Conservation (phyloP, 1,139 yeast species). For the Pichia sp. region DNA sequence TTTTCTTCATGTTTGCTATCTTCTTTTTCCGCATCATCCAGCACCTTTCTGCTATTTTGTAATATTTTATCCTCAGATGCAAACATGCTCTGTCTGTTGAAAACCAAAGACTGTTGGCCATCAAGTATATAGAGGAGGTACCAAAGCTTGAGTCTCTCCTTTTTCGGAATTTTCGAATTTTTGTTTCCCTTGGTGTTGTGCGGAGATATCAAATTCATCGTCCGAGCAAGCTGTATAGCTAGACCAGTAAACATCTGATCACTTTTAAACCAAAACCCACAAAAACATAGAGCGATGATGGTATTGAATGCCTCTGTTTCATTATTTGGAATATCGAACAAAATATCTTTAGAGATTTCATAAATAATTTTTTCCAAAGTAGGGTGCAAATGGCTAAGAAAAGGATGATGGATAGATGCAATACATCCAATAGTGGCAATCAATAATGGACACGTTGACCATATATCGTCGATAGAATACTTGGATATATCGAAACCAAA, state of each 20-base stretch:
- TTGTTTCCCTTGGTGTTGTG: background rate
- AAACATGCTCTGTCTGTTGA: conserved; percentile 54
- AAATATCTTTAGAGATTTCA: conserved; percentile 42
- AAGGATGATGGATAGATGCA: conserved; percentile 59
- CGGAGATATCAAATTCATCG: conserved; percentile 42
- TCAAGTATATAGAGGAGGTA: conserved; percentile 63
- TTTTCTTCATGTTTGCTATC: background rate
- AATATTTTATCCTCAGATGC: conserved; percentile 43
- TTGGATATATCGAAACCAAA: conserved; percentile 61
- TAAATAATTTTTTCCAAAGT: conserved; percentile 43
- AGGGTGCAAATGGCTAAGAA: conserved; percentile 37
- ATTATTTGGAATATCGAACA: conserved; percentile 35
- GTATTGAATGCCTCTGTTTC: conserved; percentile 56
- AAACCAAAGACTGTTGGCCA: conserved; percentile 65
- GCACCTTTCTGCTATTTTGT: conserved; percentile 38
- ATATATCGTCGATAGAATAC: conserved; percentile 46
- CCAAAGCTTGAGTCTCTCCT: conserved; percentile 58
- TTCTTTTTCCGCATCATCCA: conserved; percentile 24
- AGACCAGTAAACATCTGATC: conserved; percentile 64
- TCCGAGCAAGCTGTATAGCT: conserved; percentile 61
- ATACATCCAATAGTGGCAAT: conserved; percentile 61
- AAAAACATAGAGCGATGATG: conserved; percentile 57
- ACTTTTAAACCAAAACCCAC: conserved; percentile 67
- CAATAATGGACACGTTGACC: conserved; percentile 56
- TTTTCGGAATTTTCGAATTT: conserved; percentile 32